These are phyloP conservation scores for Cladosporium cucumerinum DNA, from an alignment of 2,329 filamentous ascomycete species.

Conservation along the genomic window DNA sequence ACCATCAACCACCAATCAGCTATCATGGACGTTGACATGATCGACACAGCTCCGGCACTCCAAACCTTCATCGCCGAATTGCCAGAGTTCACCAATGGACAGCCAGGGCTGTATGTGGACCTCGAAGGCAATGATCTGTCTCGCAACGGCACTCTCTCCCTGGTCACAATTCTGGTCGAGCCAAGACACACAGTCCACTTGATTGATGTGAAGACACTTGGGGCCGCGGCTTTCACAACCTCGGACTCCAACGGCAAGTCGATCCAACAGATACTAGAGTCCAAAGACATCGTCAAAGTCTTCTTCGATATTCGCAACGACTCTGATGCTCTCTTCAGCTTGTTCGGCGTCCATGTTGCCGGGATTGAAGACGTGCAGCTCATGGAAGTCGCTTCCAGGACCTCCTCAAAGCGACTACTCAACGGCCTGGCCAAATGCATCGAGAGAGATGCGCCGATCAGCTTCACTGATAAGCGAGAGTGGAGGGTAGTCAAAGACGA, in stretches of 20 bases:
- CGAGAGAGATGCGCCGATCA: constrained; percentile 26
- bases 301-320: constrained; percentile 60
- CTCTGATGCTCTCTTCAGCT: constrained; percentile 53
- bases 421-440: constrained; percentile 42
- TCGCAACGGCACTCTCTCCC: constrained; percentile 44
- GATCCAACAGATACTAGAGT: constrained; percentile 47
- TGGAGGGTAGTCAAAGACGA: constrained; percentile 39
- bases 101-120: constrained; percentile 44
- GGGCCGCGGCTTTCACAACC: constrained; percentile 41
- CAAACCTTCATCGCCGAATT: neutral
- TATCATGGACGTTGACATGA: constrained; percentile 1
- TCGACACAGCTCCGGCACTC: neutral
- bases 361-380: constrained; percentile 55
- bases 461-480: neutral
- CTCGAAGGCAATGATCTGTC: constrained; percentile 48
- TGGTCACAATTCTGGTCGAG: constrained; percentile 41
- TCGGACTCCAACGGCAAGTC: constrained; percentile 21
- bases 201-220: constrained; percentile 45
- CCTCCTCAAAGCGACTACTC: constrained; percentile 25
- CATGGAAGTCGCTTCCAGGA: constrained; percentile 49
- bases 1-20: too few relatives aligned
- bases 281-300: constrained; percentile 41
- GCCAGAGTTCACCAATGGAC: neutral
- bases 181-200: constrained; percentile 38
- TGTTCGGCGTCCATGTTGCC: constrained; percentile 43